Evolutionary conservation across 1,284 basidiomycete genomes (phyloP).

Genomic region (Ganoderma resinaceum): DNA sequence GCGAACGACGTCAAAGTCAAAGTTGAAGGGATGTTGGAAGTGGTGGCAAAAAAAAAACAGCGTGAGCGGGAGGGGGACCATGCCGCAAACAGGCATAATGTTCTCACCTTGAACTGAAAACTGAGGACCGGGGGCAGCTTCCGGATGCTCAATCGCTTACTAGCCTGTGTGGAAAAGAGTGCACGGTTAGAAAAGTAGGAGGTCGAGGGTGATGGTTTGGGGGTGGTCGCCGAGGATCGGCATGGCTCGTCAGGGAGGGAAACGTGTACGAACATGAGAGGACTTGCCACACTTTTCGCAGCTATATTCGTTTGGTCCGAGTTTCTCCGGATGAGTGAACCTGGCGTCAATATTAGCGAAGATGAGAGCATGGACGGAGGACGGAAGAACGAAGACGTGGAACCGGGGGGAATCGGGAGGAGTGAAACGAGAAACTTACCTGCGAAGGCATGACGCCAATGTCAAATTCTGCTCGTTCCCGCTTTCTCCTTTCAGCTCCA

Average conservation of each 20-base stretch:
- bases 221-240: neutral
- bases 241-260: constrained; percentile 9
- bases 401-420: neutral
- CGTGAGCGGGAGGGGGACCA: constrained; percentile 15
- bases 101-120: constrained; percentile 91
- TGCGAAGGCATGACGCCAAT: constrained; percentile 71
- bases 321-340: constrained; percentile 79
- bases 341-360: constrained; percentile 44
- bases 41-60: neutral
- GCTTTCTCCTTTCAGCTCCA: constrained; percentile 77
- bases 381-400: neutral
- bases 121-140: constrained; percentile 91
- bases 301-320: constrained; percentile 75
- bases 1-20: constrained; percentile 7
- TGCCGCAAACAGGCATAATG: constrained; percentile 9
- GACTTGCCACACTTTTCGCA: constrained; percentile 78
- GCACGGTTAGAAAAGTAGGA: constrained; percentile 23
- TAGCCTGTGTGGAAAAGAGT: constrained; percentile 56
- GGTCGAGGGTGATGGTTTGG: neutral
- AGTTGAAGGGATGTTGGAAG: neutral
- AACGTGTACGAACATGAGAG: constrained; percentile 55
- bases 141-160: constrained; percentile 85
- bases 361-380: constrained; percentile 12
- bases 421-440: constrained; percentile 47
- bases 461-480: constrained; percentile 60